Percentiles rank a stretch among this genome's conserved stretches.
These are phyloP conservation scores for Parmales sp. DNA, from an alignment of 108 stramenopile species.

Conservation along the genomic window DNA sequence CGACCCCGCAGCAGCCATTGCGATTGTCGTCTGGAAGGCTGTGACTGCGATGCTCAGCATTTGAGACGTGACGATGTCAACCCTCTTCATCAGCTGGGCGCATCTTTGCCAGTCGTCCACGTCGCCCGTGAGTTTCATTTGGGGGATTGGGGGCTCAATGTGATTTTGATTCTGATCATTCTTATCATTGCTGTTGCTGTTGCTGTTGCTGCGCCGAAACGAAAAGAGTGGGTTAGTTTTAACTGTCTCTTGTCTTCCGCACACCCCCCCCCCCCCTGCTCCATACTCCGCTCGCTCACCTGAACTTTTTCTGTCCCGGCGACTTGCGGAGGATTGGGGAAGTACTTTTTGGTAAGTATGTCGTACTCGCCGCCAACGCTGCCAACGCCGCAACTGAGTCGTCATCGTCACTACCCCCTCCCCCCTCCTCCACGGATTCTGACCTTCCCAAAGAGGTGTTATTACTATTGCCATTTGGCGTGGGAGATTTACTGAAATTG, in stretches of 20 bases:
- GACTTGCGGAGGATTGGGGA: too few species aligned
- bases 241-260: too few species aligned
- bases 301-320: too few species aligned
- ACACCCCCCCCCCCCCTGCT: not conserved
- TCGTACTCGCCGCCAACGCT: too few species aligned
- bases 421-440: too few species aligned
- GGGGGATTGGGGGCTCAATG: too few species aligned
- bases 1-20: not conserved
- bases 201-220: not conserved
- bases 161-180: too few species aligned
- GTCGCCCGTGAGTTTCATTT: not conserved
- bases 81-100: not conserved
- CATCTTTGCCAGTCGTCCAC: slow-evolving; percentile 7
- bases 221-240: too few species aligned
- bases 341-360: too few species aligned
- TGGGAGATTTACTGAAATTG: too few species aligned
- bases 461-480: too few species aligned
- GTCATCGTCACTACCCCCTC: not conserved
- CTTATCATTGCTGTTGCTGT: not conserved
- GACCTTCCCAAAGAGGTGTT: too few species aligned
- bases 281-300: not conserved
- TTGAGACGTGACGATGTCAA: slow-evolving; percentile 15
- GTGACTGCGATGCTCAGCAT: slow-evolving; percentile 10
- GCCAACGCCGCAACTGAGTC: not conserved
- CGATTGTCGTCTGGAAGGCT: not conserved